Conservation (phyloP, 495 filamentous ascomycete species). For the Margaritispora aquatica region DNA sequence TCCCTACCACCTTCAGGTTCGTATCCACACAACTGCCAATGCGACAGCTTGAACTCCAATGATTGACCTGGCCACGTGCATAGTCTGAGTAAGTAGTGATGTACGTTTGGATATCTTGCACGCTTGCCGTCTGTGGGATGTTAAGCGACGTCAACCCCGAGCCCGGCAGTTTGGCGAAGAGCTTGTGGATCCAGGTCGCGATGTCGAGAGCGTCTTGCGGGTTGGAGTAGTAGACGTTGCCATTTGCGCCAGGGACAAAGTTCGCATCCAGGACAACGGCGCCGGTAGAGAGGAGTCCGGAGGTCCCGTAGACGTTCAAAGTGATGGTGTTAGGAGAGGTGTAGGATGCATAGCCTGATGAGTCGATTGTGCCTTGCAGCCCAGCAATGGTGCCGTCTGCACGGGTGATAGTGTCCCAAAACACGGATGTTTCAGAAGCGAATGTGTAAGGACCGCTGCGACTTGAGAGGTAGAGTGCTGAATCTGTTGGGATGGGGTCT, state of each 20-base stretch:
- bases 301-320: conserved; percentile 37
- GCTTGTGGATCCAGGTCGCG: conserved; percentile 32
- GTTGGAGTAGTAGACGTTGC: conserved; percentile 30
- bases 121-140: conserved; percentile 26
- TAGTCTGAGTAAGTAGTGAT: conserved; percentile 34
- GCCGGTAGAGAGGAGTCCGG: conserved; percentile 32
- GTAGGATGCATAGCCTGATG: conserved; percentile 28
- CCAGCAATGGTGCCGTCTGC: conserved; percentile 27
- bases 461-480: conserved; percentile 26
- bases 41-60: conserved; percentile 34
- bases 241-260: conserved; percentile 27
- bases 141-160: conserved; percentile 32
- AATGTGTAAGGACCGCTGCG: conserved; percentile 34
- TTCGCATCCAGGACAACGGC: conserved; percentile 29
- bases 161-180: conserved; percentile 30
- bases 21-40: conserved; percentile 32
- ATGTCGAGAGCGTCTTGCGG: conserved; percentile 32
- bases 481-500: conserved; percentile 27
- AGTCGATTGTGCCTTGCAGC: conserved; percentile 35
- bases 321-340: conserved; percentile 31
- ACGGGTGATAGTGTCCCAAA: conserved; percentile 32
- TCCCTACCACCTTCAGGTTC: conserved; percentile 30
- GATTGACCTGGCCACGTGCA: conserved; percentile 32
- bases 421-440: conserved; percentile 32
- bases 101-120: conserved; percentile 30